Percentiles rank a stretch among this genome's conserved stretches.
Evolutionary conservation across 768 basidiomycete species (phyloP).

Genomic region (Leccinum rimulosum): DNA sequence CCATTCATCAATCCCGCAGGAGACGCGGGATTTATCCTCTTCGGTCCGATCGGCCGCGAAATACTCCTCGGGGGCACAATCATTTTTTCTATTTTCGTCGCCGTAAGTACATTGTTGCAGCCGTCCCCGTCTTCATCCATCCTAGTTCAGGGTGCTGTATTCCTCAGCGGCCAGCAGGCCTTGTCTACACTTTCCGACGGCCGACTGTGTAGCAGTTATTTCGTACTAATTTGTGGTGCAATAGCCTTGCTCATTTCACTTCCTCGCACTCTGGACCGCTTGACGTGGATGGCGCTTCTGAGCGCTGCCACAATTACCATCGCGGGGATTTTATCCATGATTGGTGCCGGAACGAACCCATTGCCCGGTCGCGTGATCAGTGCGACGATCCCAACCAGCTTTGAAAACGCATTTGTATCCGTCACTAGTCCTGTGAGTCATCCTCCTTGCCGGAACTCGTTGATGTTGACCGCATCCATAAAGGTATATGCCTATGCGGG

Average conservation of each 20-base stretch:
- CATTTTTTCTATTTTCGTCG: slow-evolving; percentile 1
- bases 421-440: slow-evolving; percentile 5
- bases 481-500: slow-evolving; percentile 8
- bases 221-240: slow-evolving; percentile 45
- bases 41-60: slow-evolving; percentile 5
- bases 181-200: slow-evolving; percentile 47
- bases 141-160: not conserved
- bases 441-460: not conserved
- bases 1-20: not conserved
- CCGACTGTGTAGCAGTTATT: slow-evolving; percentile 44
- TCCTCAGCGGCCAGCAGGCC: slow-evolving; percentile 53
- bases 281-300: slow-evolving; percentile 43
- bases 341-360: slow-evolving; percentile 48
- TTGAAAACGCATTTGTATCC: slow-evolving; percentile 32
- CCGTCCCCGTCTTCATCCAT: not conserved
- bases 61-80: slow-evolving; percentile 3
- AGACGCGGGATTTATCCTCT: slow-evolving; percentile 4
- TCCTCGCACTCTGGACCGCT: slow-evolving; percentile 25
- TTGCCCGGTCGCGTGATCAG: slow-evolving; percentile 30
- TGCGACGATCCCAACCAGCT: slow-evolving; percentile 38
- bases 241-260: slow-evolving; percentile 6
- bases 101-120: not conserved
- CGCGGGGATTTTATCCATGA: slow-evolving; percentile 50
- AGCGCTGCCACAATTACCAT: slow-evolving; percentile 42
- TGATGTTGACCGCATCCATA: not conserved